phyloP scores from a whole-genome alignment of 345 rosid species.

The Populus euphratica region DNA sequence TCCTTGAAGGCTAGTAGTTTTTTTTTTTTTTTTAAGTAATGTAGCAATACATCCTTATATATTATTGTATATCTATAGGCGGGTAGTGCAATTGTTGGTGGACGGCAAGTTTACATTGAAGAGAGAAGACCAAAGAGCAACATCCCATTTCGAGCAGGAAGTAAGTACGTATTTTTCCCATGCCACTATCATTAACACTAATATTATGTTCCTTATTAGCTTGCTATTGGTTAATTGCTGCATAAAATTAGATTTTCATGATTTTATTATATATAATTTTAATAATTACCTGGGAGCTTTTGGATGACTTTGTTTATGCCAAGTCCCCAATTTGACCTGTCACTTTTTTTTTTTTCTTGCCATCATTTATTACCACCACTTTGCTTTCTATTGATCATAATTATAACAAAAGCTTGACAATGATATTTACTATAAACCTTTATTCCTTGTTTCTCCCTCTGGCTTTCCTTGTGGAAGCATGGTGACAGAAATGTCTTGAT shows the following conservation, averaged over 20 bases:
- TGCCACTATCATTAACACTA: background rate
- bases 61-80: constrained; percentile 32
- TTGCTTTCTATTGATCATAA: background rate
- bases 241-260: background rate
- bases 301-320: no score
- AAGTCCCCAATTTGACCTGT: no score
- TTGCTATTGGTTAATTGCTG: background rate
- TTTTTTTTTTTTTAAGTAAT: background rate
- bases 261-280: background rate
- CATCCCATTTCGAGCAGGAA: constrained; percentile 57
- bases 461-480: background rate
- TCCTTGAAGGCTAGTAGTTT: no score
- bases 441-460: background rate
- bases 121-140: constrained; percentile 63
- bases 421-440: background rate
- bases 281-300: no score
- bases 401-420: background rate
- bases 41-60: background rate
- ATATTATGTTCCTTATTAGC: background rate
- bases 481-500: background rate
- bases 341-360: no score
- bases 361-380: background rate
- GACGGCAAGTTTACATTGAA: constrained; percentile 62
- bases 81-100: constrained; percentile 49
- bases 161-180: constrained; percentile 44